Base-by-base conservation (phyloP, 1,284 basidiomycete genomes). In the Cutaneotrichosporon mucoides region DNA sequence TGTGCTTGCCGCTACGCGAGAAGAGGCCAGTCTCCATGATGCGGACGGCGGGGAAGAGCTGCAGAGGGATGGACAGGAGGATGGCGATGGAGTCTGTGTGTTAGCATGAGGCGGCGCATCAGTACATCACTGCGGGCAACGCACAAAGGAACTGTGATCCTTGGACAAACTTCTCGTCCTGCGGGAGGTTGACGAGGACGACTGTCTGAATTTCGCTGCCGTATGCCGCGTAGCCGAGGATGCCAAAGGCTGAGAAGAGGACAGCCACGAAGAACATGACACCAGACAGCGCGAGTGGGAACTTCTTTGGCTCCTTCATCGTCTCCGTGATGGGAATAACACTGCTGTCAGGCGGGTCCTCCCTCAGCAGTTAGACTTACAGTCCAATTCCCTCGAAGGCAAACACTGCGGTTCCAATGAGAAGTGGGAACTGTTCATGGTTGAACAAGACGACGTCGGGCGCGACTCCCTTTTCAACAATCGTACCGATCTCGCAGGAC, bases 21-120 rank as follows among this genome's bases (percentile, higher is more conserved):
- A 99, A 98, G n/a, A 99, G 73, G 2, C 91, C 94, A 68, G 95
- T 95, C 82, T 99, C 96, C 80, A 99, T 86, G 73, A 99, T 98
- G 48, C 93, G 86, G 50, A 97, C 87, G 1, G 94, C 96, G 0
- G 95, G 95, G 88, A 99, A 98, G 58, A 99, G 87, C 75, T 96
- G 93, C 4, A 99, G 84, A 0, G 95, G 95, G 12, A 91, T 89
- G 12, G 92, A 96, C 44, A 98, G 85, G 62, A 98, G 82, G 75
- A 98, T 99, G 8, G 94, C 95, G 47, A 94, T 76, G n/a, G 89
- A 88, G 79, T 81, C 75, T 75, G 61, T 6, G 42, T 15, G 53
- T 60, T 46, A 24, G 24, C 24, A 24, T 24, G 24, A 24, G 24
- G 24, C 24, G 24, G 24, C 24, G 24, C 24, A 24, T 24, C 24